Conservation (phyloP, 306 rosid species). For the Fragaria nilgerrensis region DNA sequence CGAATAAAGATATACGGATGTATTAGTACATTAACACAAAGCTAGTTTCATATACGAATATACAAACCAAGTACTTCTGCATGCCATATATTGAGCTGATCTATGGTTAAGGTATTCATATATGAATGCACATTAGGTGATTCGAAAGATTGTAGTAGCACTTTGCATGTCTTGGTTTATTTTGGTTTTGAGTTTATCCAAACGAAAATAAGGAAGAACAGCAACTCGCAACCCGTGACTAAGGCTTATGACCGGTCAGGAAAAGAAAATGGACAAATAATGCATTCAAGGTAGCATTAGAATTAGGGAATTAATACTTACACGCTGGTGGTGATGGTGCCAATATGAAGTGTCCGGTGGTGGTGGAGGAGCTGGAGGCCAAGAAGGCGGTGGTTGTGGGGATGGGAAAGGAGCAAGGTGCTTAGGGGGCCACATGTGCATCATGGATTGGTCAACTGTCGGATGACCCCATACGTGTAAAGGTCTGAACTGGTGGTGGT, state of each 20-base stretch:
- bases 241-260: not conserved
- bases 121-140: not conserved
- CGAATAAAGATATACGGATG: not conserved
- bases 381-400: constrained; percentile 29
- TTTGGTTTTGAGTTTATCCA: not conserved
- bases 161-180: not conserved
- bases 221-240: not conserved
- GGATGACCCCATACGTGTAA: constrained; percentile 99
- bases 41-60: not conserved
- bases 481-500: constrained; percentile 67
- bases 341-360: constrained; percentile 58
- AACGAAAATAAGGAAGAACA: not conserved
- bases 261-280: not conserved
- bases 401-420: constrained; percentile 33
- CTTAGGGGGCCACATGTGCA: constrained; percentile 64
- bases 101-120: not conserved
- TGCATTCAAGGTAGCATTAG: not conserved
- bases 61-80: too few relatives aligned
- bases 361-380: constrained; percentile 43
- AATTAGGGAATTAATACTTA: constrained; percentile 19
- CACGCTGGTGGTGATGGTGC: constrained; percentile 62
- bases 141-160: not conserved
- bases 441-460: constrained; percentile 50
- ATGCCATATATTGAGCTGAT: not conserved
- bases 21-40: not conserved